These are phyloP conservation scores for Phytophthora citricola DNA, from an alignment of 352 stramenopile genomes.

Conservation along the genomic window DNA sequence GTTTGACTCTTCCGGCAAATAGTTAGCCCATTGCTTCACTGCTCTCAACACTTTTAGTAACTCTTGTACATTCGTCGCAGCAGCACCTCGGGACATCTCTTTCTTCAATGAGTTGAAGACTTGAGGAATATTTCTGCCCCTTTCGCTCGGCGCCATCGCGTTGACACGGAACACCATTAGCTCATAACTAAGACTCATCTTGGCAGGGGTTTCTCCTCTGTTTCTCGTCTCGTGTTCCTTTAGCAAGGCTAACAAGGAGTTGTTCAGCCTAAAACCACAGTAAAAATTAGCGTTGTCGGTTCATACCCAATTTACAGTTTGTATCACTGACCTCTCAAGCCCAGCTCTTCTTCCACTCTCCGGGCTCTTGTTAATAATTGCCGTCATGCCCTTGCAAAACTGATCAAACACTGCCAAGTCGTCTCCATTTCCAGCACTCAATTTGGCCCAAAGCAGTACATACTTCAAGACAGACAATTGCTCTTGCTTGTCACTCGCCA, in stretches of 20 bases:
- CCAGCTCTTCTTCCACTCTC: background rate
- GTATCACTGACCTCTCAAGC: slow-evolving; percentile 1
- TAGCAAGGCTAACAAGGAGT: background rate
- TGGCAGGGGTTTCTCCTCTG: too few relatives aligned
- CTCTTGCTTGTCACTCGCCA: background rate
- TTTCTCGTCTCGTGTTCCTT: background rate
- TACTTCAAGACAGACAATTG: slow-evolving; percentile 7
- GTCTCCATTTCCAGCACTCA: background rate
- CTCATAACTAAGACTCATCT: background rate
- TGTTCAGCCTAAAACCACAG: background rate
- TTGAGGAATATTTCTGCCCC: background rate
- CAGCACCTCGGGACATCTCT: background rate
- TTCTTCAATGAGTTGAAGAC: background rate
- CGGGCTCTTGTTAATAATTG: background rate
- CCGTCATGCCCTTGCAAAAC: slow-evolving; percentile 2
- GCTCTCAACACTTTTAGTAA: background rate
- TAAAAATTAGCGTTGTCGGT: background rate
- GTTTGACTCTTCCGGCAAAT: background rate
- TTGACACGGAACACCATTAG: background rate
- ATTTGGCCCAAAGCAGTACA: slow-evolving; percentile 6
- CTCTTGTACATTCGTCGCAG: background rate
- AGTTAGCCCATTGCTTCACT: background rate
- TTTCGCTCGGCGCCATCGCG: background rate
- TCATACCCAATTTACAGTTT: background rate
- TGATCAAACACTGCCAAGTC: background rate